Base-by-base conservation (phyloP, 148 eudicot species). In the Tetragonia tetragonoides region DNA sequence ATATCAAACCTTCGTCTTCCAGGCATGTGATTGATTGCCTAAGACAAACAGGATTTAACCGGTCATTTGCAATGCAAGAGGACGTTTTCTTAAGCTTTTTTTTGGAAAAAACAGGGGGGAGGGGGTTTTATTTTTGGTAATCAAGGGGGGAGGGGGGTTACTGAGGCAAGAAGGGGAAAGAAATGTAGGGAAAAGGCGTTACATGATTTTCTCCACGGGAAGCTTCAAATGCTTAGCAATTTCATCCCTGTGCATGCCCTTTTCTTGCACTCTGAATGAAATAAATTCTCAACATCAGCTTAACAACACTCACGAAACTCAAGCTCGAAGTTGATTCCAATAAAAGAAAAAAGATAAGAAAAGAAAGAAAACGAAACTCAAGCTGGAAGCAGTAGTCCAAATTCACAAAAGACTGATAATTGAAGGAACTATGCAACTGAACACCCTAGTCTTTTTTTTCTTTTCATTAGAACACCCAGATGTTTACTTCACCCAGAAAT, bases 1-100 rank as follows among this genome's bases (percentile, higher is more conserved):
- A 95, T 78, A 90, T 75, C 82, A 95, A 61, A 79, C 99, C 99
- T 90, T 95, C 99, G 14, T 86, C 92, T 79, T 91, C 99, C n/a
- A 95, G 86, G 23, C 85, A 80, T 70, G 83, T 79, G 78, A 93
- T 90, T 5, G 96, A 89, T 87, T 89, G 90, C 88, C 99, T 95
- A 78, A 39, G 77, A 82, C 16, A 68, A 81, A 61, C 42, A 34
- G 53, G 59, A 66, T 72, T 37, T 21, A 73, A 78, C 68, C 39
- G 12, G 80, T 21, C 24, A 68, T 15, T 14, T 40, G 24, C 42
- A 40, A 69, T 39, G 59, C 44, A 9, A 23, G 10, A 10, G 12
- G 16, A 51, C 5, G 3, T 23, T n/a, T 70, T 16, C 20, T 24
- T 46, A 10, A 23, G 28, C 46, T 5, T 62, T 40, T 23, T 6